Evolutionary conservation across 495 filamentous ascomycete genomes (phyloP).

Genomic region (Podospora pseudoanserina): DNA sequence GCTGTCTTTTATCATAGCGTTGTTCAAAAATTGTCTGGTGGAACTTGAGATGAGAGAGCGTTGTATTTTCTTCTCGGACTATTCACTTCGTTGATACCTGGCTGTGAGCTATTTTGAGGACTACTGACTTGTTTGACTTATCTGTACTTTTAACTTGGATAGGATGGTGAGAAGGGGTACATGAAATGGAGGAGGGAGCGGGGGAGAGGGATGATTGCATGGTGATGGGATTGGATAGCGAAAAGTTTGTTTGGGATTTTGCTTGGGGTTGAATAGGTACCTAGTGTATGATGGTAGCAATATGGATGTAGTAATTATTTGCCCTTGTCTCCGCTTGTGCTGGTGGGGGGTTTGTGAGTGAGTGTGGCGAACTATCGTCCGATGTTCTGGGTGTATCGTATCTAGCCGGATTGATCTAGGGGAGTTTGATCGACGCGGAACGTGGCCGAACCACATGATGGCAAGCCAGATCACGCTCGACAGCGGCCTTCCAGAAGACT

Average conservation of each 20-base stretch:
- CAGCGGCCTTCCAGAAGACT: conserved; percentile 12
- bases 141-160: neutral
- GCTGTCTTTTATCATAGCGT: neutral
- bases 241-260: neutral
- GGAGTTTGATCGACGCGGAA: conserved; percentile 18
- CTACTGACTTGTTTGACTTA: neutral
- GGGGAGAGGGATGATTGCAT: neutral
- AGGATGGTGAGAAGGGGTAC: neutral
- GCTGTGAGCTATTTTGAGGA: neutral
- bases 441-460: neutral
- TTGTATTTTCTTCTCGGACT: neutral
- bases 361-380: neutral
- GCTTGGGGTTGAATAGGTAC: too few relatives aligned
- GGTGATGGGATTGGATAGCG: neutral
- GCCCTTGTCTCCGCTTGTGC: neutral
- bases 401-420: neutral
- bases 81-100: neutral
- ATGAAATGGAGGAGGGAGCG: neutral
- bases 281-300: neutral
- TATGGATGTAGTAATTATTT: neutral
- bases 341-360: neutral
- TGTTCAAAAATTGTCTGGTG: neutral
- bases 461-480: neutral
- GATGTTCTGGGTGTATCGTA: neutral
- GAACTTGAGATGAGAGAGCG: neutral